Percentiles rank a stretch among this genome's conserved stretches.
phyloP scores from a whole-genome alignment of 306 rosid genomes.

The Cicer chorassanicum region DNA sequence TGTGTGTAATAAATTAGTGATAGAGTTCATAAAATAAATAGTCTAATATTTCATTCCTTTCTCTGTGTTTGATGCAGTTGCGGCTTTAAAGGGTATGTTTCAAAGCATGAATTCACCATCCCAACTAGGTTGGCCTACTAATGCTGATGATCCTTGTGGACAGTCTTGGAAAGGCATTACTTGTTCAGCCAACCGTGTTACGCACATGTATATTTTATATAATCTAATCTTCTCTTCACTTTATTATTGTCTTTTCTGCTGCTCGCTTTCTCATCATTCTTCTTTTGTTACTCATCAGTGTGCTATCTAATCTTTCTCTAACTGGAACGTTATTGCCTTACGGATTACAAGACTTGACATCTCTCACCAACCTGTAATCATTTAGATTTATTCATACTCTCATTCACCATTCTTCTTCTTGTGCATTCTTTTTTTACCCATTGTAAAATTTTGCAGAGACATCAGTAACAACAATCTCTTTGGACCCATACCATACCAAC shows the following conservation, averaged over 20 bases:
- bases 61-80: slow-evolving; percentile 55
- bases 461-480: slow-evolving; percentile 79
- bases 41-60: not conserved
- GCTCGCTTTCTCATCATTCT: slow-evolving; percentile 45
- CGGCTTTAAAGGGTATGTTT: slow-evolving; percentile 62
- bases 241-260: slow-evolving; percentile 4
- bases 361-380: slow-evolving; percentile 74
- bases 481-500: slow-evolving; percentile 67
- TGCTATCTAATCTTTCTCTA: slow-evolving; percentile 68
- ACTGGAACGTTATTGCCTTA: slow-evolving; percentile 64
- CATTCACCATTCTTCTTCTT: slow-evolving; percentile 29
- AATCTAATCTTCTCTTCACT: slow-evolving; percentile 41
- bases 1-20: no score
- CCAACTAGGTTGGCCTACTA: slow-evolving; percentile 80
- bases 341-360: slow-evolving; percentile 58
- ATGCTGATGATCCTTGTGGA: slow-evolving; percentile 84
- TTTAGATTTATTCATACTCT: slow-evolving; percentile 55
- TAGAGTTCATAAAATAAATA: no score
- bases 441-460: slow-evolving; percentile 66
- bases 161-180: slow-evolving; percentile 88
- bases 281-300: slow-evolving; percentile 53
- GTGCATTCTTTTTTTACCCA: slow-evolving; percentile 32
- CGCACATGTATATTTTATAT: slow-evolving; percentile 63
- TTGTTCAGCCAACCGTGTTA: slow-evolving; percentile 75
- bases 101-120: slow-evolving; percentile 60